Evolutionary conservation across 148 eudicot species (phyloP), one percentile per base, ranked within the genome.

Genomic region (Vaccinium myrtillus): DNA sequence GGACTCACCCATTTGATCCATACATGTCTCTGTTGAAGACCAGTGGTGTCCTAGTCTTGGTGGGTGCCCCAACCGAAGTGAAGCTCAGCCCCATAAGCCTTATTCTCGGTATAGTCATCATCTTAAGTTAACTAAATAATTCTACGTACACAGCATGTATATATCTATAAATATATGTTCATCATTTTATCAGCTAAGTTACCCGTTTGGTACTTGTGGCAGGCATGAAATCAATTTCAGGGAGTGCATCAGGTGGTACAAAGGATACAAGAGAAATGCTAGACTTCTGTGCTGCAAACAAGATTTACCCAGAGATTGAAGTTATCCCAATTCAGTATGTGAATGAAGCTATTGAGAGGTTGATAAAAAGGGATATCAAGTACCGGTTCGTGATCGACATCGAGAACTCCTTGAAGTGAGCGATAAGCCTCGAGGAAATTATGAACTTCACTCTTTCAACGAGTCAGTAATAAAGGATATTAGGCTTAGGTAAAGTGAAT

Each of bases 371-470:
- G 87, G 94, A 92, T 70, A 91, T 93, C 76, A 92, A 93, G 79
- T 95, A 92, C 75, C 93, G 93, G 6, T 94, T 94, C 84, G 98
- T 94, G 86, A 93, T 95, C 18, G 98, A 95, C 84, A 88, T 94
- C 12, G 89, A 87, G 74, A 93, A 89, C 87, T 92, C 98, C 36
- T 91, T 94, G 59, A 89, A 89, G 77, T 93, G 88, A 93, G 5
- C 30, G 2, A 69, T 2, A 30, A 27, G 23, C 18, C 16, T 27
- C 74, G 12, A 69, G 74, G 1, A 69, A 69, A 32, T 12, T 69
- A 4, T 4, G 7, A 69, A 11, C 39, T 27, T 27, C 36, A 18
- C 16, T 27, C 18, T 27, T 1, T 69, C 8, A 7, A 25, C 39
- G 4, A 69, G 69, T 0, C 11, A n/a, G 69, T n/a, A 61, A n/a